Conservation (phyloP, 345 rosid genomes). For the Psidium guajava region DNA sequence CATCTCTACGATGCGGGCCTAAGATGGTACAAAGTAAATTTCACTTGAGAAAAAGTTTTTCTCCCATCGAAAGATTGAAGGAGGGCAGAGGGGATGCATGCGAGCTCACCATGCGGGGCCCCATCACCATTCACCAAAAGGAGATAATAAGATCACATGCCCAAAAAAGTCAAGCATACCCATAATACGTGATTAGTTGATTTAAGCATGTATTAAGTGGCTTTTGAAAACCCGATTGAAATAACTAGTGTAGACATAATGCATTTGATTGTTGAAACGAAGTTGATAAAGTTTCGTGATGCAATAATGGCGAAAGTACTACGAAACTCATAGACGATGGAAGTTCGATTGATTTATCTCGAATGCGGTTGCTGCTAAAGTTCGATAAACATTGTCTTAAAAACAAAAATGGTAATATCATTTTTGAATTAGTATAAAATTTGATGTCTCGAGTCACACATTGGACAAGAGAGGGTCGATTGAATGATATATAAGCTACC, state of each 20-base stretch:
- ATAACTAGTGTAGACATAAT: background rate
- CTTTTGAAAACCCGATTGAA: background rate
- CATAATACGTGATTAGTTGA: background rate
- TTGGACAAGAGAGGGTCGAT: background rate
- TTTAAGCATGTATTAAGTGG: background rate
- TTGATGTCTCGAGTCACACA: background rate
- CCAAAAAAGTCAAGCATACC: background rate
- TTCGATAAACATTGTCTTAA: background rate
- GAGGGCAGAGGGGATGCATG: background rate
- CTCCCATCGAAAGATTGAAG: background rate
- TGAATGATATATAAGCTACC: background rate
- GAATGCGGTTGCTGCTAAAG: background rate
- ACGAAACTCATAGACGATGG: background rate
- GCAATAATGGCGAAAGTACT: fast-evolving
- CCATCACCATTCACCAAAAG: background rate
- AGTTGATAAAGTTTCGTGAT: background rate
- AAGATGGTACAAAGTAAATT: background rate
- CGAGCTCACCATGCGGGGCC: background rate
- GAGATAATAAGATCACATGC: background rate
- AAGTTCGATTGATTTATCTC: background rate
- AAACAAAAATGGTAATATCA: background rate
- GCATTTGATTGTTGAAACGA: background rate
- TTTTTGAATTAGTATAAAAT: background rate
- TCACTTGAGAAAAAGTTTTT: background rate
- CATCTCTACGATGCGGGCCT: background rate